These are phyloP conservation scores for Aspergillus nomiae DNA, from an alignment of 2,329 filamentous ascomycete genomes.

Conservation along the genomic window DNA sequence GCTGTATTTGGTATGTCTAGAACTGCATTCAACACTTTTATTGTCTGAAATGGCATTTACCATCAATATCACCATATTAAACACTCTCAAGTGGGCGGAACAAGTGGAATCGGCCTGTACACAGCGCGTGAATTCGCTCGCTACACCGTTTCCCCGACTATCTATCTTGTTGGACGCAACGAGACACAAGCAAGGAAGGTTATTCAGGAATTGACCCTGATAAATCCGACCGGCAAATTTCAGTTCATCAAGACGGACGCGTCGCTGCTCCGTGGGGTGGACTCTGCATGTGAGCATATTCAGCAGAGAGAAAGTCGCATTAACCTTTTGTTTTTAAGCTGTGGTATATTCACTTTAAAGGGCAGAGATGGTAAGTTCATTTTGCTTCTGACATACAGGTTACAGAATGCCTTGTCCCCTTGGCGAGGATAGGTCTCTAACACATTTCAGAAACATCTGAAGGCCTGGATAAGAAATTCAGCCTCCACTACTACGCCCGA, in stretches of 20 bases:
- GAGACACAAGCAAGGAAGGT: slow-evolving; percentile 40
- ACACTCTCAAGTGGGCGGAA: slow-evolving; percentile 17
- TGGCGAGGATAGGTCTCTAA: too few species aligned
- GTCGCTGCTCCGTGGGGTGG: slow-evolving; percentile 38
- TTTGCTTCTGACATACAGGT: background rate
- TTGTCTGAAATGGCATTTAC: too few species aligned
- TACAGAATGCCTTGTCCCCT: slow-evolving; percentile 24
- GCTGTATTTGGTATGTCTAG: background rate
- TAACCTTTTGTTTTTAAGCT: too few species aligned
- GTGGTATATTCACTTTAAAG: too few species aligned
- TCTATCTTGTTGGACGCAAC: slow-evolving; percentile 57
- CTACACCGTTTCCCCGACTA: slow-evolving; percentile 44
- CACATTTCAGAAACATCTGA: slow-evolving; percentile 35
- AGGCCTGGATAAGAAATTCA: slow-evolving; percentile 50
- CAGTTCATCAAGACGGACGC: slow-evolving; percentile 49
- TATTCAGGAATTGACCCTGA: slow-evolving; percentile 42
- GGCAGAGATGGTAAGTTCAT: too few species aligned
- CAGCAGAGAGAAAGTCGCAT: too few species aligned
- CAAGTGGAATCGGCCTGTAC: slow-evolving; percentile 13
- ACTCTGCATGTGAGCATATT: slow-evolving; percentile 9
- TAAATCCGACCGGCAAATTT: slow-evolving; percentile 50
- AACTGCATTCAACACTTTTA: too few species aligned
- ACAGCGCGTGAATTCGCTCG: slow-evolving; percentile 23
- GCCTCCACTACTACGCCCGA: slow-evolving; percentile 50
- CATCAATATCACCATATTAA: too few species aligned